Base-by-base conservation (phyloP, 176 grass and related monocot genomes). In the Calamus simplicifolius region DNA sequence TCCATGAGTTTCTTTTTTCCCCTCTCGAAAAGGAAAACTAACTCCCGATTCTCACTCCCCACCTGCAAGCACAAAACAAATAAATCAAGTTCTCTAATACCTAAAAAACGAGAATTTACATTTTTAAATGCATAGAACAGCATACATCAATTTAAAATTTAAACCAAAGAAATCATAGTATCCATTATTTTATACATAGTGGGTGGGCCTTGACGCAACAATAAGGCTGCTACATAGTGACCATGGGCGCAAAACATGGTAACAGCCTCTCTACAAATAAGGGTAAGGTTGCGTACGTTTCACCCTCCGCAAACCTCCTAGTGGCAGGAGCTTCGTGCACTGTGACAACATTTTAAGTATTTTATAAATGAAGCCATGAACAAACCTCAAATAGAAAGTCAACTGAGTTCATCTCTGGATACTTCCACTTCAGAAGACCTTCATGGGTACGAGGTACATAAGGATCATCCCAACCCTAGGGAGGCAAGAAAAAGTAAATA, bases 381-480 rank as follows among this genome's bases (percentile, higher is more conserved):
- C 52, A 57, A 51, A 89, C 92, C 92, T 97, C 87, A 66, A 97
- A 97, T 5, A 97, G 66, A 78, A 97, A 97, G 50, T 97, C 92
- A 43, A 97, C 87, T 48, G 87, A 91, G 71, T 97, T 97, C 87
- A 97, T 91, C 61, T 80, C 65, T 66, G 92, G 87, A 43, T 97
- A 91, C 62, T 97, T 97, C 92, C 92, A 97, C 69, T 97, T 97
- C 25, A 97, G 73, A 72, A 97, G 92, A 60, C 86, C 86, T 74
- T 97, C 80, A 79, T 91, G 87, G 19, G 92, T 97, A 35, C 86
- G 84, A 71, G 80, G 79, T 59, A 97, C 87, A 64, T 97, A 97
- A 52, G 92, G 92, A 67, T 97, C 92, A 82, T 97, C 92, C 87
- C 92, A 97, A 59, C 90, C 85, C 90, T 95, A 74, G 17, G 27